Conservation (phyloP, 176 grass and related monocot genomes). For the Echinochloa phyllopogon region DNA sequence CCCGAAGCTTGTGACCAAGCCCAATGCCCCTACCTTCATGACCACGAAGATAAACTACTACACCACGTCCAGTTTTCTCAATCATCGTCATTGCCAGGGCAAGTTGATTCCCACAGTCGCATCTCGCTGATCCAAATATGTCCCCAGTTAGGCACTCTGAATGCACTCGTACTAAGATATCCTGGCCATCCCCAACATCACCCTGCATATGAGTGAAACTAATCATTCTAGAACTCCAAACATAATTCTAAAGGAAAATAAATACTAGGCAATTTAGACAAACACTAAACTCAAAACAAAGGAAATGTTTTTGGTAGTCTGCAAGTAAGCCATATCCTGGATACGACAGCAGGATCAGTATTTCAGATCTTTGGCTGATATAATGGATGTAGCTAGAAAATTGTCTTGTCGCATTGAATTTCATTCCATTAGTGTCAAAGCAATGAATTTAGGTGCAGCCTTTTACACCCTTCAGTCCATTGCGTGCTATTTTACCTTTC, state of each 20-base stretch:
- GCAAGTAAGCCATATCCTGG: neutral
- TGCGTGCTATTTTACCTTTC: conserved; percentile 20
- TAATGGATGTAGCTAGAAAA: conserved; percentile 27
- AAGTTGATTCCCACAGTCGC: conserved; percentile 86
- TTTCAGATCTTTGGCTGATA: conserved; percentile 6
- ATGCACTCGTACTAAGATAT: conserved; percentile 91
- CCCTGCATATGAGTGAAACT: conserved; percentile 58
- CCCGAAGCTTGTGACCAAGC: conserved; percentile 90
- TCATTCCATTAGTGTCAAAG: conserved; percentile 1
- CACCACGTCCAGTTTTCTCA: conserved; percentile 84
- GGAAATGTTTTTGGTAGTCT: neutral
- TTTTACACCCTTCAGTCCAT: neutral
- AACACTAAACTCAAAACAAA: conserved; percentile 5
- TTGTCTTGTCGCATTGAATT: neutral
- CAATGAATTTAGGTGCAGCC: neutral
- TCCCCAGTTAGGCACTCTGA: conserved; percentile 90
- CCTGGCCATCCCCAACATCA: conserved; percentile 93
- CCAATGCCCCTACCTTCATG: conserved; percentile 96
- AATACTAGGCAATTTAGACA: conserved; percentile 16
- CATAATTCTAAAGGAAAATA: neutral
- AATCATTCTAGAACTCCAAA: conserved; percentile 24
- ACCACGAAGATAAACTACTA: conserved; percentile 87
- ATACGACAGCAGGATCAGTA: neutral
- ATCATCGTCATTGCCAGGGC: conserved; percentile 84
- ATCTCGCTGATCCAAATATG: conserved; percentile 90